phyloP scores from a whole-genome alignment of 768 basidiomycete species.

The Psilocybe azurescens region DNA sequence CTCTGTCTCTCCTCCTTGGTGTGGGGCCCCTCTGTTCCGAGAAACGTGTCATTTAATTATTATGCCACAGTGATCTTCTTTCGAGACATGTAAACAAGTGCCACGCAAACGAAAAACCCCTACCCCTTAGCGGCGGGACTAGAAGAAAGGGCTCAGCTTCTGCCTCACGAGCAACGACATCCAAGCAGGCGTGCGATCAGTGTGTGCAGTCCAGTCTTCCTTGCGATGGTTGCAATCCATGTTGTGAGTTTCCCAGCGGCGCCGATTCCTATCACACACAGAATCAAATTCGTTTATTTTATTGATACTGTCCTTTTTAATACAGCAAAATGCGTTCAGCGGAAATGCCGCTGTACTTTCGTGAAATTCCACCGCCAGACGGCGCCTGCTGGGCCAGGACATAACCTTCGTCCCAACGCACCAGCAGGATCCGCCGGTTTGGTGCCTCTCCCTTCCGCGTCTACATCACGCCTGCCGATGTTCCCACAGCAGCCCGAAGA shows the following conservation, averaged over 20 bases:
- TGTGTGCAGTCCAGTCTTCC: constrained; percentile 78
- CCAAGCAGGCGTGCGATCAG: constrained; percentile 86
- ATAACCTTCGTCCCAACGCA: constrained; percentile 42
- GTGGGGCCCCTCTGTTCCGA: not conserved
- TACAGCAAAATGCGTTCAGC: constrained; percentile 74
- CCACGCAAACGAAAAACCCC: constrained; percentile 75
- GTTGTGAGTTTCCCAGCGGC: constrained; percentile 51
- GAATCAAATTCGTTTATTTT: not conserved
- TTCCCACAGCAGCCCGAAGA: constrained; percentile 36
- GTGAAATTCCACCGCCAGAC: constrained; percentile 87
- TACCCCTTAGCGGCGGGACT: constrained; percentile 38
- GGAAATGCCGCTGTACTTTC: constrained; percentile 77
- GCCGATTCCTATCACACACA: too few relatives aligned
- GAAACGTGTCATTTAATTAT: constrained; percentile 3
- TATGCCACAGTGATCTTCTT: constrained; percentile 68
- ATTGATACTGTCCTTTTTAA: not conserved
- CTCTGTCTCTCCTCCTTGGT: constrained; percentile 13
- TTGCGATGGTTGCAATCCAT: constrained; percentile 82
- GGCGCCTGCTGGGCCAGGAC: constrained; percentile 77
- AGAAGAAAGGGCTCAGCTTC: constrained; percentile 73
- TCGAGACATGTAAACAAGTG: constrained; percentile 90
- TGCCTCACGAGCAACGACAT: constrained; percentile 74
- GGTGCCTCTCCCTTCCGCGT: constrained; percentile 13
- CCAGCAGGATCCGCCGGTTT: constrained; percentile 21
- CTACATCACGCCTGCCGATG: constrained; percentile 32